Conservation (phyloP, 2,329 filamentous ascomycete species). For the Balansia obtecta region DNA sequence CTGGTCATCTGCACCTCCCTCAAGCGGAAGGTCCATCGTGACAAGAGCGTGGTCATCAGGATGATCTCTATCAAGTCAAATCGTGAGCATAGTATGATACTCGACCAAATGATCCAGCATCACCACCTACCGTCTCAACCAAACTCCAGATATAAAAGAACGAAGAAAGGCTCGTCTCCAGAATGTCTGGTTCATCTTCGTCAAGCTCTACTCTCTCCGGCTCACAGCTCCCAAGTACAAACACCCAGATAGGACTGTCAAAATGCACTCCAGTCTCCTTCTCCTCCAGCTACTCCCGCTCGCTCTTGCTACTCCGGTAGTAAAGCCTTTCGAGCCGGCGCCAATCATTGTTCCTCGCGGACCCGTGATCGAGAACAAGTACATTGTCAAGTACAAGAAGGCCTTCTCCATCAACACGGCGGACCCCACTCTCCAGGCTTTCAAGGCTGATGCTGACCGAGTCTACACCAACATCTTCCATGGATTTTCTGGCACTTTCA, state of each 20-base stretch:
- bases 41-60: background rate
- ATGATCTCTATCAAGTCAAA: background rate
- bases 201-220: background rate
- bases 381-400: constrained; percentile 19
- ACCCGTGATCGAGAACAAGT: constrained; percentile 14
- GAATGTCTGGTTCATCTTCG: background rate
- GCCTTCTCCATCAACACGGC: constrained; percentile 7
- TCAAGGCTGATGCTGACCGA: constrained; percentile 12
- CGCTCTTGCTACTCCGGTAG: constrained; percentile 10
- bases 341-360: constrained; percentile 13
- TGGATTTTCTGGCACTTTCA: constrained; percentile 14
- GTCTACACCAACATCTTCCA: constrained; percentile 12
- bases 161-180: background rate
- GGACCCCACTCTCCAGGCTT: constrained; percentile 8
- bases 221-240: background rate
- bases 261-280: constrained; percentile 3
- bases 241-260: background rate
- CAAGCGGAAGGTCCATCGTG: background rate
- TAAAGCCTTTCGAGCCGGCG: constrained; percentile 14
- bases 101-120: background rate
- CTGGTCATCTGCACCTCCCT: background rate
- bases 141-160: background rate
- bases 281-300: constrained; percentile 12
- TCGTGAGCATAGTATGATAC: background rate
- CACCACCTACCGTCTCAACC: background rate